phyloP scores from a whole-genome alignment of 257 asterid species.

The Solanum acaule region DNA sequence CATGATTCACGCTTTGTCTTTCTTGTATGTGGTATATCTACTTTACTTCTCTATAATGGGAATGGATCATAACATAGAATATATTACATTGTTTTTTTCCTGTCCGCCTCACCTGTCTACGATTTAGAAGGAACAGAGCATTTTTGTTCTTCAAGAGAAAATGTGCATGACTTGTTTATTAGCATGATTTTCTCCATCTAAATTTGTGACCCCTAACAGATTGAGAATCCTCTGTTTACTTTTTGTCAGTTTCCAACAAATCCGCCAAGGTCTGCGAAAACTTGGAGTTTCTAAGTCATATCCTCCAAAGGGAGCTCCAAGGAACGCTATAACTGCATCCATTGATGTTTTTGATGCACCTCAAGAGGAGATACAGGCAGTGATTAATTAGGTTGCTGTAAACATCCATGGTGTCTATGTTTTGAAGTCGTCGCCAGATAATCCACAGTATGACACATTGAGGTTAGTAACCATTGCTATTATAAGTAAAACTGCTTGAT shows the following conservation, averaged over 20 bases:
- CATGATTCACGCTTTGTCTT: neutral
- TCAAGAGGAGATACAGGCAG: conserved; percentile 54
- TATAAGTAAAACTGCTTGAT: neutral
- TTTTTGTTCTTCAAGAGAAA: neutral
- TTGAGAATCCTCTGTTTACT: neutral
- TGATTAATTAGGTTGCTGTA: conserved; percentile 50
- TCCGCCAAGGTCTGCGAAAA: conserved; percentile 2
- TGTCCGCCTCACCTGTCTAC: neutral
- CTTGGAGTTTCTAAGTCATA: conserved; percentile 6
- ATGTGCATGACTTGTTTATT: neutral
- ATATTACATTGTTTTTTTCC: neutral
- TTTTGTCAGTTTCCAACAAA: conserved; percentile 60
- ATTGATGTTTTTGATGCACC: conserved; percentile 28
- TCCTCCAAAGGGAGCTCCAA: conserved; percentile 39
- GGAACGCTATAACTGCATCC: conserved; percentile 54
- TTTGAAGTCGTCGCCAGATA: conserved; percentile 63
- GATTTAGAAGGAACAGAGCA: neutral
- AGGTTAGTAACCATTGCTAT: conserved; percentile 34
- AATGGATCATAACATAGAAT: neutral
- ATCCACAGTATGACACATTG: conserved; percentile 54
- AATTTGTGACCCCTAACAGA: neutral
- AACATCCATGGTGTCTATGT: conserved; percentile 77
- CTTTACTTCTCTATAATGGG: neutral
- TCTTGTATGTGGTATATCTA: neutral
- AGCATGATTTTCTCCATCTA: neutral